Evolutionary conservation across 2,329 filamentous ascomycete species (phyloP), one percentile per base, ranked within the genome.

Genomic region (Penicillium sp.): DNA sequence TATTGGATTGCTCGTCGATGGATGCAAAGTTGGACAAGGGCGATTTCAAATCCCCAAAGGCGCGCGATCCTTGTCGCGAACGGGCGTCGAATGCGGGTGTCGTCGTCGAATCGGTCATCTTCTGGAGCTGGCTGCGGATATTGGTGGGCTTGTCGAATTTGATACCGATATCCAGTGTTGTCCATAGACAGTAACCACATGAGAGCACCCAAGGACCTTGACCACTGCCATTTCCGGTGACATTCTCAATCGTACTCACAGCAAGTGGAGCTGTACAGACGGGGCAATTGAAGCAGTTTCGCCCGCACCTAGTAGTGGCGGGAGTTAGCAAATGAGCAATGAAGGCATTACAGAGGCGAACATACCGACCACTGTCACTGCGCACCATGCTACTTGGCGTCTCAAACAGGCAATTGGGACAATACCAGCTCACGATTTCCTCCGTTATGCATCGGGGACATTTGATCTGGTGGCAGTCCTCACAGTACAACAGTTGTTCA

Each of bases 271-370:
- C 88, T 31, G 91, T 88, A 75, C 95, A 99, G 64, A 93, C 82
- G 0, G 95, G 95, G 69, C 95, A 99, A 73, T 96, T 91, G 80
- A 95, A 98, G 77, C 95, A 99, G 73, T 93, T 97, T 66, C 95
- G 85, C 17, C 92, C 94, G 74, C 95, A 97, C 73, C 92, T 94
- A 62, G 31, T 54, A 57, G 52, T 22, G n/a, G 31, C n/a, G 20
- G 7, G n/a, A n/a, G 45, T 68, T 56, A 62, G 58, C 31, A 5
- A 41, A 14, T 20, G 3, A 22, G 2, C 14, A 6, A 20, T 39
- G 20, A 43, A 50, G 35, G 10, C 37, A 11, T 37, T n/a, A 38
- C 55, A 42, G 11, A 15, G 15, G 48, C 47, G 31, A n/a, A 76
- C 81, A 61, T 83, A 96, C 92, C 92, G 88, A 77, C 96, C 97